Conservation (phyloP, 2,329 filamentous ascomycete species). For the Aphanoascus verrucosus region DNA sequence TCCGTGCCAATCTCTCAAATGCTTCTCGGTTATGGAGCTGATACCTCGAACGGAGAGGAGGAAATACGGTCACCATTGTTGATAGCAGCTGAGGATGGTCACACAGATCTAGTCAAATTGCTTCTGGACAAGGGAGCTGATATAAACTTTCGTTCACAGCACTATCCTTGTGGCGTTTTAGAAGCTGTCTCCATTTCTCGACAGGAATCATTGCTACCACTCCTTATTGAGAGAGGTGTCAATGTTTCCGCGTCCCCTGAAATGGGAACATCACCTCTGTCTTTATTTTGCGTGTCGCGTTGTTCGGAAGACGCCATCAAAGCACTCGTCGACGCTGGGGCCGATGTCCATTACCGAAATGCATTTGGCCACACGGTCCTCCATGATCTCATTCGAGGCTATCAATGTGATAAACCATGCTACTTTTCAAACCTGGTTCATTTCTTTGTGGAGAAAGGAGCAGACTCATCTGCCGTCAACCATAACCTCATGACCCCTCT, state of each 20-base stretch:
- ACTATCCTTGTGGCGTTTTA: background rate
- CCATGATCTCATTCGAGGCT: background rate
- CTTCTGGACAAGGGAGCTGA: background rate
- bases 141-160: background rate
- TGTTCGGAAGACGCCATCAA: background rate
- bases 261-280: background rate
- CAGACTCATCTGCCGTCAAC: constrained; percentile 3
- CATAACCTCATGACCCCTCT: background rate
- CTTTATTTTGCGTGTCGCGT: background rate
- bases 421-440: background rate
- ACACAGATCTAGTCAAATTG: background rate
- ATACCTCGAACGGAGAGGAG: background rate
- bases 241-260: background rate
- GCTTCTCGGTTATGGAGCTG: too few species aligned
- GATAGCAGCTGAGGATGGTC: background rate
- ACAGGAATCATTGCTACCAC: background rate
- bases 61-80: background rate
- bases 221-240: constrained; percentile 6
- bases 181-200: background rate
- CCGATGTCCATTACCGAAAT: constrained; percentile 4
- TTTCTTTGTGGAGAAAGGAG: constrained; percentile 2
- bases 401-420: background rate
- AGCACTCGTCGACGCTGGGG: constrained; percentile 6
- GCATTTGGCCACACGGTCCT: constrained; percentile 6
- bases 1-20: too few species aligned